Evolutionary conservation across 106 monocot species (phyloP).

Genomic region (Dioscorea zingiberensis): DNA sequence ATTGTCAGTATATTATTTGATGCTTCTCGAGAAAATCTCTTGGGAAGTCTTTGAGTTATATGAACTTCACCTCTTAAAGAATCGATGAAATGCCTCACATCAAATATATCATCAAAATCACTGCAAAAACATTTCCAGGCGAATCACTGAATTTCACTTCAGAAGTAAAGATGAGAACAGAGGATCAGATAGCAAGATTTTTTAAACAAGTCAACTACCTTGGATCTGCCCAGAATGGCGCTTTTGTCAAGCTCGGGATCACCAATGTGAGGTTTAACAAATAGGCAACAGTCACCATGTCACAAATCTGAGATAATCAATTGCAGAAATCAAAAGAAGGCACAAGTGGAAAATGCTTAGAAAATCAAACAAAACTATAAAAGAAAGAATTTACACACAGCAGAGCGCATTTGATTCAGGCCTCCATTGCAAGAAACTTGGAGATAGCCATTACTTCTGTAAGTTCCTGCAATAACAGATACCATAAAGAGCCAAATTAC

Average conservation of each 20-base stretch:
- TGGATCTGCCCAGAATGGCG: slow-evolving; percentile 92
- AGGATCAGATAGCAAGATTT: neutral
- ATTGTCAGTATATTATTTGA: slow-evolving; percentile 36
- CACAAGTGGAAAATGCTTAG: neutral
- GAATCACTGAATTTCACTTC: neutral
- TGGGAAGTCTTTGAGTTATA: slow-evolving; percentile 70
- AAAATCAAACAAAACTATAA: neutral
- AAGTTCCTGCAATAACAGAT: slow-evolving; percentile 51
- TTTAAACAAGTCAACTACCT: slow-evolving; percentile 37
- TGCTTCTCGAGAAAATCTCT: slow-evolving; percentile 26
- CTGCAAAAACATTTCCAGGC: slow-evolving; percentile 39
- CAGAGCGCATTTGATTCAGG: slow-evolving; percentile 95
- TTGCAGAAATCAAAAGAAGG: neutral
- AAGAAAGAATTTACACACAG: slow-evolving; percentile 36
- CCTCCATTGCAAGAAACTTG: slow-evolving; percentile 95
- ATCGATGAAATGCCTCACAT: slow-evolving; percentile 79
- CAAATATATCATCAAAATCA: slow-evolving; percentile 87
- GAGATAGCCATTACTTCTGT: slow-evolving; percentile 83
- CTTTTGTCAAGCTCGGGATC: slow-evolving; percentile 92
- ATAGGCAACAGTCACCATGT: slow-evolving; percentile 87
- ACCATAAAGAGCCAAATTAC: neutral
- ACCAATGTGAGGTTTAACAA: slow-evolving; percentile 80
- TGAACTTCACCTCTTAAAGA: slow-evolving; percentile 80
- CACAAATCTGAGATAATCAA: slow-evolving; percentile 75
- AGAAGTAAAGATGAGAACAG: neutral